Evolutionary conservation across 306 rosid species (phyloP).

Genomic region (Acmispon strigosus): DNA sequence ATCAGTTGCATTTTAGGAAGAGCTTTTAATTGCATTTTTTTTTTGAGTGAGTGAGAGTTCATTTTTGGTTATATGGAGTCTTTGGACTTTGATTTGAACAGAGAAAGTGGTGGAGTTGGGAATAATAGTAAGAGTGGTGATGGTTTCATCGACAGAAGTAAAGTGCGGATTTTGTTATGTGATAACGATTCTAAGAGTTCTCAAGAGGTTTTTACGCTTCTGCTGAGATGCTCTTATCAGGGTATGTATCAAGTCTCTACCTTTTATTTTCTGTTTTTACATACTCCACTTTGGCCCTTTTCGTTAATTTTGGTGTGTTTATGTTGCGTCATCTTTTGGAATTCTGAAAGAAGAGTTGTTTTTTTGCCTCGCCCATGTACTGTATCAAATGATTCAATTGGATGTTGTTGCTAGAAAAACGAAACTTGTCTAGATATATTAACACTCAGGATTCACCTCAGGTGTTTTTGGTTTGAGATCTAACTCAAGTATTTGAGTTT

Average conservation of each 20-base stretch:
- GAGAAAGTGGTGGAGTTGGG: slow-evolving; percentile 25
- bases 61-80: slow-evolving; percentile 37
- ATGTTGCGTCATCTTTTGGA: not conserved
- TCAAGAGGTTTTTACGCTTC: slow-evolving; percentile 74
- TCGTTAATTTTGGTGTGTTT: too few species aligned
- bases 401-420: too few species aligned
- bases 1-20: too few species aligned
- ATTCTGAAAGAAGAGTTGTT: not conserved
- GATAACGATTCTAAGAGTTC: slow-evolving; percentile 77
- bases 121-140: slow-evolving; percentile 45
- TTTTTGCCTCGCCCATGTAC: too few species aligned
- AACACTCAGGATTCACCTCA: not conserved
- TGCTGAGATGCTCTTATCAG: slow-evolving; percentile 81
- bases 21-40: too few species aligned
- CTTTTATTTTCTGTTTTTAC: too few species aligned
- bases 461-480: not conserved
- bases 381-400: too few species aligned
- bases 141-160: slow-evolving; percentile 85
- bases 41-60: not conserved
- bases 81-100: slow-evolving; percentile 52
- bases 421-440: not conserved
- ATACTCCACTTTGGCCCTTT: too few species aligned
- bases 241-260: slow-evolving; percentile 29
- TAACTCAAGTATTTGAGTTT: too few species aligned
- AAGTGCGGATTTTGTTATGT: slow-evolving; percentile 87